Conservation (phyloP, 352 stramenopile species). For the Globisporangium heterothallicum region DNA sequence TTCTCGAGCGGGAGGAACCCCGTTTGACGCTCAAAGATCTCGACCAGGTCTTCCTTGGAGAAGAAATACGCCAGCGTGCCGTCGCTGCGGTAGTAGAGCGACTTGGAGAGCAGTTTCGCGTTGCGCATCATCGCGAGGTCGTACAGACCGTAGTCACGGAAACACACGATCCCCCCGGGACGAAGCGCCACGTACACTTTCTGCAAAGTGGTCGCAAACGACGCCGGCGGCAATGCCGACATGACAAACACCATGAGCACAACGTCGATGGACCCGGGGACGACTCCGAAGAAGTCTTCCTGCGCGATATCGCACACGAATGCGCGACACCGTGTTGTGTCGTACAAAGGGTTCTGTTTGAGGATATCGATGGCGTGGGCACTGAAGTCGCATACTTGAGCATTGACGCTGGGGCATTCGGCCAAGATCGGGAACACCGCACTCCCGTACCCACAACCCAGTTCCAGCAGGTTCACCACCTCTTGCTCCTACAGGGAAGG, state of each 20-base stretch:
- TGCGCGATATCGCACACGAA: conserved; percentile 71
- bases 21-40: conserved; percentile 35
- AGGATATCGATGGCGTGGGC: conserved; percentile 72
- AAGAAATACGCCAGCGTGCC: conserved; percentile 79
- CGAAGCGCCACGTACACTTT: conserved; percentile 52
- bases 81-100: conserved; percentile 73
- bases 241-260: conserved; percentile 84
- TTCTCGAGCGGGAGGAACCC: conserved; percentile 54
- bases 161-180: conserved; percentile 71
- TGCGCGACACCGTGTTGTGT: conserved; percentile 45
- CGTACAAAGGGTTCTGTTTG: conserved; percentile 39
- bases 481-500: conserved; percentile 22
- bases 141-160: conserved; percentile 85
- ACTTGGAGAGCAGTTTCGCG: conserved; percentile 47
- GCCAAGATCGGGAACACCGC: conserved; percentile 81
- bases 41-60: conserved; percentile 44
- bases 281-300: conserved; percentile 40
- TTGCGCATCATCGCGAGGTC: conserved; percentile 84
- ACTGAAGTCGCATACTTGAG: conserved; percentile 81
- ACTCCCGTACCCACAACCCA: conserved; percentile 85
- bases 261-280: conserved; percentile 53
- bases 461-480: conserved; percentile 55
- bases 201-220: conserved; percentile 40
- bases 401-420: conserved; percentile 52
- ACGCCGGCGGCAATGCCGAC: conserved; percentile 55